Conservation (phyloP, 2,329 filamentous ascomycete genomes). For the Chrysoporthe deuterocubensis region DNA sequence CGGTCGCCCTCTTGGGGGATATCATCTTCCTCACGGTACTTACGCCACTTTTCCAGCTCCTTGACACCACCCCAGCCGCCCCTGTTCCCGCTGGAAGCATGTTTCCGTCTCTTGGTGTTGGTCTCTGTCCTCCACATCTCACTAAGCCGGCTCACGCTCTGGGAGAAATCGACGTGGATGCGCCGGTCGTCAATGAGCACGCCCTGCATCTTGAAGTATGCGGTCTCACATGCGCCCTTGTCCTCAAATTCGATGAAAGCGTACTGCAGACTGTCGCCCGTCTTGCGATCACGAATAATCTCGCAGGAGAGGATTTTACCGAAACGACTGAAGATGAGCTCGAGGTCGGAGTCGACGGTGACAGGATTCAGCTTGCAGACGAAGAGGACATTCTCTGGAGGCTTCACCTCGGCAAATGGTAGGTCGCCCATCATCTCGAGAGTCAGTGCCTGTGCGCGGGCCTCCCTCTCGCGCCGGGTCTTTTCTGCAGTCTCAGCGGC, state of each 20-base stretch:
- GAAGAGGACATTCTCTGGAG: conserved; percentile 95
- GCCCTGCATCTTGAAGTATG: conserved; percentile 98
- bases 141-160: conserved; percentile 86
- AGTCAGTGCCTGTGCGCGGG: conserved; percentile 89
- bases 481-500: conserved; percentile 73
- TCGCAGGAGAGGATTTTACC: conserved; percentile 95
- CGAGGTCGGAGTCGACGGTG: conserved; percentile 90
- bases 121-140: conserved; percentile 87
- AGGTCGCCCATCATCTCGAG: conserved; percentile 98
- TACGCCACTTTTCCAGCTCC: conserved; percentile 84
- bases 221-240: conserved; percentile 89
- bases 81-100: conserved; percentile 50
- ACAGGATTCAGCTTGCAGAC: conserved; percentile 99
- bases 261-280: conserved; percentile 94
- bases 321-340: conserved; percentile 96
- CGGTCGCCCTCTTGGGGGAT: conserved; percentile 45
- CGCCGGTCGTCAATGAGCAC: conserved; percentile 96
- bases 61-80: conserved; percentile 92
- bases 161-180: conserved; percentile 98
- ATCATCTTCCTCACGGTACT: conserved; percentile 72
- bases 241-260: conserved; percentile 97
- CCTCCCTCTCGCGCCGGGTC: conserved; percentile 83
- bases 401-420: conserved; percentile 95
- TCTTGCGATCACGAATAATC: conserved; percentile 91
- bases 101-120: conserved; percentile 72